A percentile compares a stretch with the other conserved stretches of the same genome.
phyloP scores from a whole-genome alignment of 2,329 filamentous ascomycete species.

The Xylariomycetidae sp. region DNA sequence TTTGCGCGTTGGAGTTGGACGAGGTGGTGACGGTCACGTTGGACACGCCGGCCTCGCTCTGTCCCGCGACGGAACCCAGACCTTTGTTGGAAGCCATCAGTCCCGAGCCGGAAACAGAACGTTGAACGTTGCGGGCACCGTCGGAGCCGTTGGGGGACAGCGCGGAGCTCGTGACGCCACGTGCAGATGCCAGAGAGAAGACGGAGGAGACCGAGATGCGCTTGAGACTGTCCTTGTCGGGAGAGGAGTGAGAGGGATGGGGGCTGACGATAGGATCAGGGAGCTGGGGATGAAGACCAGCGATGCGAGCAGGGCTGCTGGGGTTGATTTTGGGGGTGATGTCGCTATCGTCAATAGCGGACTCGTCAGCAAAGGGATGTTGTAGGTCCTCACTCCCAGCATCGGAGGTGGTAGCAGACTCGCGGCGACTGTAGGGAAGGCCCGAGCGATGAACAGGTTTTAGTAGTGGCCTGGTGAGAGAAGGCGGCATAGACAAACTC shows the following conservation, averaged over 20 bases:
- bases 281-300: constrained; percentile 28
- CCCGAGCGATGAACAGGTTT: constrained; percentile 34
- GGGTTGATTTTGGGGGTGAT: constrained; percentile 42
- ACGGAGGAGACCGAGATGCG: constrained; percentile 68
- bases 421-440: constrained; percentile 35
- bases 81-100: constrained; percentile 39
- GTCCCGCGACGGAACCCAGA: constrained; percentile 35
- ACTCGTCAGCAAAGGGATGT: constrained; percentile 9
- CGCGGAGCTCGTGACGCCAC: constrained; percentile 45
- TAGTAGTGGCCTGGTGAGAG: constrained; percentile 32
- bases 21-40: constrained; percentile 50
- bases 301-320: constrained; percentile 18
- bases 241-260: constrained; percentile 41
- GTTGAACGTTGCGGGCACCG: constrained; percentile 29
- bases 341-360: constrained; percentile 39
- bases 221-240: constrained; percentile 44
- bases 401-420: constrained; percentile 35
- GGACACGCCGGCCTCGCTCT: constrained; percentile 45
- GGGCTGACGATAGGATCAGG: constrained; percentile 43
- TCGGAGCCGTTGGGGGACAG: constrained; percentile 51
- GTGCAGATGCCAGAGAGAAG: constrained; percentile 61
- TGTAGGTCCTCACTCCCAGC: constrained; percentile 32
- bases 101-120: constrained; percentile 37
- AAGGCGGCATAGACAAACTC: constrained; percentile 59
- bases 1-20: constrained; percentile 37